A percentile compares a stretch with the other conserved stretches of the same genome.
Conservation (phyloP, 768 basidiomycete species). For the Trametes cubensis region DNA sequence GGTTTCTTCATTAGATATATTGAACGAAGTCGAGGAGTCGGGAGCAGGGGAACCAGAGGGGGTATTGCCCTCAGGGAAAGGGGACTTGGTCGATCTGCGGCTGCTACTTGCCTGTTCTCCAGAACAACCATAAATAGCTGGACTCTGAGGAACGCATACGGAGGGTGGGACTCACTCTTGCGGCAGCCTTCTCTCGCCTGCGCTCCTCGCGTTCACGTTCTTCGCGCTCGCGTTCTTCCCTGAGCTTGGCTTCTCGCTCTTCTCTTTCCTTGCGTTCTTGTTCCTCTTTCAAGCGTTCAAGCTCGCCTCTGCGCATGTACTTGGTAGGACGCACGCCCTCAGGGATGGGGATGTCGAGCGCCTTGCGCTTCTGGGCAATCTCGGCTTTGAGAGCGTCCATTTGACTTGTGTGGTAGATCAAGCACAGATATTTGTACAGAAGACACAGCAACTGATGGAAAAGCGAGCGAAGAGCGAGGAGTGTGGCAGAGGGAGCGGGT, state of each 20-base stretch:
- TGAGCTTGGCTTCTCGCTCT: slow-evolving; percentile 37
- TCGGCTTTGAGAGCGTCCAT: slow-evolving; percentile 95
- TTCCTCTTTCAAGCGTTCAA: slow-evolving; percentile 68
- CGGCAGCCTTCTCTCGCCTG: slow-evolving; percentile 30
- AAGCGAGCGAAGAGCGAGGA: not conserved
- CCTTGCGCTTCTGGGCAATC: slow-evolving; percentile 86
- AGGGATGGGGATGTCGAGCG: slow-evolving; percentile 48
- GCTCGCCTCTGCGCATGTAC: slow-evolving; percentile 90
- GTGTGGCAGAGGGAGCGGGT: too few relatives aligned
- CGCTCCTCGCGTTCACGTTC: slow-evolving; percentile 32
- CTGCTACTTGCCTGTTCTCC: slow-evolving; percentile 32
- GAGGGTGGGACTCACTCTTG: slow-evolving; percentile 46
- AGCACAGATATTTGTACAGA: not conserved
- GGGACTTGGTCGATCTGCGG: slow-evolving; percentile 25
- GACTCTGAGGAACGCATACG: not conserved
- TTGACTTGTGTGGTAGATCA: not conserved
- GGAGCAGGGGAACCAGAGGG: slow-evolving; percentile 42
- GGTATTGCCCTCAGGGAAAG: slow-evolving; percentile 28
- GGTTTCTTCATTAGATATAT: slow-evolving; percentile 92
- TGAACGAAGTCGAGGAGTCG: slow-evolving; percentile 58
- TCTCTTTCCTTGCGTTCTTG: slow-evolving; percentile 44
- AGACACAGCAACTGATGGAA: not conserved
- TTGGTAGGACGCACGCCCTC: slow-evolving; percentile 60
- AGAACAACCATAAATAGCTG: not conserved
- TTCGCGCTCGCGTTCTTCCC: slow-evolving; percentile 22